Evolutionary conservation across 306 rosid genomes (phyloP).

Genomic region (Cajanus cajan): DNA sequence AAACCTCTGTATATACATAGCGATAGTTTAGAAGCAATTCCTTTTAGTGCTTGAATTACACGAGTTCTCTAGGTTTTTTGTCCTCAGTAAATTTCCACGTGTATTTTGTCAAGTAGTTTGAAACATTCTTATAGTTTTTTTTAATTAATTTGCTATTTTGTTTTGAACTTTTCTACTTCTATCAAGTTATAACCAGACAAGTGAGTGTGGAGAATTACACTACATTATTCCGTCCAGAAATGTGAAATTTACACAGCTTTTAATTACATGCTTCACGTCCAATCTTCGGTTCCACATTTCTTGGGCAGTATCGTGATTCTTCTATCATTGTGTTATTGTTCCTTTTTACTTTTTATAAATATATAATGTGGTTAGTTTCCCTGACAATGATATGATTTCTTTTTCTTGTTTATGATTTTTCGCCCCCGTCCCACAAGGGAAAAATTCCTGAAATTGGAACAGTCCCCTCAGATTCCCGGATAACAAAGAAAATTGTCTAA

Average conservation of each 20-base stretch:
- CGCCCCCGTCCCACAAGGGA: neutral
- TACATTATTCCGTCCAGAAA: neutral
- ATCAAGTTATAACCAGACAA: neutral
- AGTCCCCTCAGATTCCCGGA: neutral
- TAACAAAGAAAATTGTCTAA: neutral
- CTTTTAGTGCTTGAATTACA: constrained; percentile 46
- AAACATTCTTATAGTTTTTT: neutral
- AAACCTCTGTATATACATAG: constrained; percentile 76
- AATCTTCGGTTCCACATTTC: neutral
- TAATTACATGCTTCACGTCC: neutral
- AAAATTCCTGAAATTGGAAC: neutral
- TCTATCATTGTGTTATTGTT: neutral
- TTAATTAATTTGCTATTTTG: neutral
- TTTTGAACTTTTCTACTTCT: neutral
- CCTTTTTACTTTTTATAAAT: neutral
- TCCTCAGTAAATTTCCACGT: constrained; percentile 5
- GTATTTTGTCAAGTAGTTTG: neutral
- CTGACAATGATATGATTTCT: neutral
- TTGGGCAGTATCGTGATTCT: neutral
- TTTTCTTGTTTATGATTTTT: neutral
- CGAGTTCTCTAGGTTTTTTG: neutral
- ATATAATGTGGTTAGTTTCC: neutral
- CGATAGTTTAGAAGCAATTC: constrained; percentile 57
- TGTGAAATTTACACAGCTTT: neutral
- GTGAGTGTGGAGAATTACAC: neutral